phyloP scores from a whole-genome alignment of 2,329 filamentous ascomycete genomes.

The Drechslerella dactyloides region DNA sequence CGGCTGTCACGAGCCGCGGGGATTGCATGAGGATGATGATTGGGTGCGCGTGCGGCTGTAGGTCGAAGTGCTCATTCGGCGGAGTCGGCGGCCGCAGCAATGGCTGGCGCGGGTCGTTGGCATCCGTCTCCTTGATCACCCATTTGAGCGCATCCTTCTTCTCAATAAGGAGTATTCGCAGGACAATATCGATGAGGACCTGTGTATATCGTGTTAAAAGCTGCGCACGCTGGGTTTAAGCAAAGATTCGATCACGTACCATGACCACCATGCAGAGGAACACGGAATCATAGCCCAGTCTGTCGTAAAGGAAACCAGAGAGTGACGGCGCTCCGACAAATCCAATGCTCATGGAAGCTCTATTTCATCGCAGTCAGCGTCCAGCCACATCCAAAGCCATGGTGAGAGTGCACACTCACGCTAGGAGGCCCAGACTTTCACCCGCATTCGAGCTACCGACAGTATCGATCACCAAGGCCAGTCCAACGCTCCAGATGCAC shows the following conservation, averaged over 20 bases:
- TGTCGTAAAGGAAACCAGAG: constrained; percentile 44
- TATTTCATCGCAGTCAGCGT: not conserved
- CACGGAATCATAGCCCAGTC: constrained; percentile 40
- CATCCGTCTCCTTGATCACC: constrained; percentile 32
- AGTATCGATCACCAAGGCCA: constrained; percentile 49
- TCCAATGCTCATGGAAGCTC: constrained; percentile 46
- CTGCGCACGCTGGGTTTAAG: not conserved
- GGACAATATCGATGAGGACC: constrained; percentile 40
- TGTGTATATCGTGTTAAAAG: not conserved
- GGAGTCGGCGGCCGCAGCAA: constrained; percentile 24
- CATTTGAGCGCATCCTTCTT: constrained; percentile 49
- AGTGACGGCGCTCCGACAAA: constrained; percentile 44
- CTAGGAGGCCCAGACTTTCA: constrained; percentile 40
- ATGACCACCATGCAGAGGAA: constrained; percentile 46
- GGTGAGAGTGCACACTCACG: constrained; percentile 13
- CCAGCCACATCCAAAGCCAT: not conserved
- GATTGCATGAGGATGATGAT: constrained; percentile 35
- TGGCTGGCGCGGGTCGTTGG: constrained; percentile 32
- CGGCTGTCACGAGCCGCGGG: constrained; percentile 43
- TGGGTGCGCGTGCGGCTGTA: constrained; percentile 39
- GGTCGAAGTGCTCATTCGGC: constrained; percentile 33
- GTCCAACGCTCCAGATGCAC: constrained; percentile 46
- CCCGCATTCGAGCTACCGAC: constrained; percentile 49
- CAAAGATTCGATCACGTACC: constrained; percentile 14
- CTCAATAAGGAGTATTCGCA: constrained; percentile 49